These are phyloP conservation scores for Leucaena leucocephala DNA, from an alignment of 306 rosid species.

Conservation along the genomic window DNA sequence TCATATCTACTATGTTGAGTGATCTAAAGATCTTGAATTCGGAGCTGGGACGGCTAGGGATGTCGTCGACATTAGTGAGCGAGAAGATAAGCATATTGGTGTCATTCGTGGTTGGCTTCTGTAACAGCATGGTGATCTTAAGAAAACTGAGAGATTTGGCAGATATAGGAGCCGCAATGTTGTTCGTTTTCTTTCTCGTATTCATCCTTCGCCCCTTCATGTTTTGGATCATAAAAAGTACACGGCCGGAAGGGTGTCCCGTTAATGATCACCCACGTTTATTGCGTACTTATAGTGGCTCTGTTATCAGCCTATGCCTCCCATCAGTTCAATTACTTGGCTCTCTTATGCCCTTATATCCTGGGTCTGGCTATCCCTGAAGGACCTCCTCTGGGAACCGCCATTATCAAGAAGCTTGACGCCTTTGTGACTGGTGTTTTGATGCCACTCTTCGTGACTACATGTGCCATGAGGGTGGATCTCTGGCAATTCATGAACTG, in stretches of 20 bases:
- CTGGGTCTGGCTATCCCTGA: constrained; percentile 71
- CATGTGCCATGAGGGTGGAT: constrained; percentile 52
- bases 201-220: constrained; percentile 50
- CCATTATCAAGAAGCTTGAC: constrained; percentile 60
- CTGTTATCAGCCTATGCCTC: constrained; percentile 40
- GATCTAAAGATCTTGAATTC: constrained; percentile 68
- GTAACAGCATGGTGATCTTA: not conserved
- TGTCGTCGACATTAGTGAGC: constrained; percentile 54
- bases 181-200: constrained; percentile 16
- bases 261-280: constrained; percentile 54
- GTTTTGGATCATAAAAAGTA: constrained; percentile 65
- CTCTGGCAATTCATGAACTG: constrained; percentile 17
- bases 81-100: constrained; percentile 43
- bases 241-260: constrained; percentile 60
- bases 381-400: constrained; percentile 75
- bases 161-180: not conserved
- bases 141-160: not conserved
- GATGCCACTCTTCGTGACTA: constrained; percentile 61
- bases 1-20: constrained; percentile 45
- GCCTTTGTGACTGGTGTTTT: constrained; percentile 47
- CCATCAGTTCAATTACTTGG: constrained; percentile 26
- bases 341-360: constrained; percentile 52
- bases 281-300: constrained; percentile 33
- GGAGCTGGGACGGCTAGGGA: constrained; percentile 61
- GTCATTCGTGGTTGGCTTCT: not conserved